Conservation (phyloP, 2,329 filamentous ascomycete species). For the Didymella arachidicola region DNA sequence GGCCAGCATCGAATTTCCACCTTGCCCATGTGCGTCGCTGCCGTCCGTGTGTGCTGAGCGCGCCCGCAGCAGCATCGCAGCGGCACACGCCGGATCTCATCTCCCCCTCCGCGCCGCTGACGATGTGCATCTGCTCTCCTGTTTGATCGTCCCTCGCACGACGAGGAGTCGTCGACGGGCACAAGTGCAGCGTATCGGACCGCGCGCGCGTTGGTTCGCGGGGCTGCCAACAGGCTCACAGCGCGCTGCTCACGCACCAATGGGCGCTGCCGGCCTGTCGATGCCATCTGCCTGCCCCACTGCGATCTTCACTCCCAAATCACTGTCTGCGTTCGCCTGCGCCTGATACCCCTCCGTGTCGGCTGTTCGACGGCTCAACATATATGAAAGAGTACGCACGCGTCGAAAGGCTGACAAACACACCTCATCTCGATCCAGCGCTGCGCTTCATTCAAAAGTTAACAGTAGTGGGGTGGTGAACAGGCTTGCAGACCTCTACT, state of each 20-base stretch:
- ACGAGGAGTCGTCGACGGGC: background rate
- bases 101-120: slow-evolving; percentile 6
- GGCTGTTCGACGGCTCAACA: background rate
- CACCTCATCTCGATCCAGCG: background rate
- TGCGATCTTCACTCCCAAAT: slow-evolving; percentile 15
- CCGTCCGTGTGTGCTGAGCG: background rate
- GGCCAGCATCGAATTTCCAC: slow-evolving; percentile 19
- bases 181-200: slow-evolving; percentile 12
- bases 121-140: slow-evolving; percentile 12
- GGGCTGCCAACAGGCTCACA: slow-evolving; percentile 8
- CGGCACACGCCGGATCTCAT: slow-evolving; percentile 3
- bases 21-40: background rate
- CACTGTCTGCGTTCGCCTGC: background rate
- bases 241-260: slow-evolving; percentile 5
- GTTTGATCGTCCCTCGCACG: slow-evolving; percentile 28
- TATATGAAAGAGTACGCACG: background rate
- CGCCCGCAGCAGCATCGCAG: background rate
- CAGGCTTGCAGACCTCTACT: background rate
- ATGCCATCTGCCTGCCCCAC: slow-evolving; percentile 10
- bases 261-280: background rate
- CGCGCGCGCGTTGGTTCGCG: slow-evolving; percentile 6
- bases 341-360: background rate
- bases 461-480: background rate
- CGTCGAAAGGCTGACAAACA: background rate
- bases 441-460: background rate